Evolutionary conservation across 2,329 filamentous ascomycete genomes (phyloP), one percentile per base, ranked within the genome.

Genomic region (Cordyceps javanica): DNA sequence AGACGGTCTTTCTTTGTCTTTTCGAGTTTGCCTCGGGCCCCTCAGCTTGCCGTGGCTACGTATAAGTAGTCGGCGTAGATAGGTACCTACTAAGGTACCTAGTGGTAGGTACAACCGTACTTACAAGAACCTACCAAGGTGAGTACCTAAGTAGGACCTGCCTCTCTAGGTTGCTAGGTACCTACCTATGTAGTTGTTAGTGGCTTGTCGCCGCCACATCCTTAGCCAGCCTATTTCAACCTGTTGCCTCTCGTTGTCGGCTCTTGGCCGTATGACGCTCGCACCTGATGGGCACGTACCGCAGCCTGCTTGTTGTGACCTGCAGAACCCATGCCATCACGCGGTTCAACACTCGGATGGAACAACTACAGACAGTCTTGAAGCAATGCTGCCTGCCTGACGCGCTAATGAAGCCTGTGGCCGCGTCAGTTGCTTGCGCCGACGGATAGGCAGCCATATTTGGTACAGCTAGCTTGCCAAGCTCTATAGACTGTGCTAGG

Each of bases 381-480:
- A 44, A n/a, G 39, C 26, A 7, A 13, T n/a, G 36, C 3, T 42
- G 11, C 26, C 23, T 53, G 5, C 28, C 39, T 45, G 51, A 34
- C 39, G 21, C 51, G 30, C 39, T 21, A 10, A 28, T 38, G 52
- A 46, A n/a, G 19, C 52, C 39, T 39, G 13, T 38, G 38, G 53
- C 53, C 34, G 34, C 55, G 55, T 44, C 38, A 57, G 36, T 55
- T 44, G 45, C 41, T 57, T 34, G 51, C 44, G 55, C 44, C 34
- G n/a, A 16, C 44, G 26, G 26, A n/a, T 41, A 55, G 53, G 53
- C 53, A 55, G 42, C 39, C 28, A 39, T 28, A 32, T 32, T 32
- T 32, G 30, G 30, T 6, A 32, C 30, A 6, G 6, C 30, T 32
- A 11, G 30, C 11, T 32, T 32, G 11, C 30, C 30, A 32, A 32